These are phyloP conservation scores for Annulohypoxylon moriforme DNA, from an alignment of 495 filamentous ascomycete species.

Conservation along the genomic window DNA sequence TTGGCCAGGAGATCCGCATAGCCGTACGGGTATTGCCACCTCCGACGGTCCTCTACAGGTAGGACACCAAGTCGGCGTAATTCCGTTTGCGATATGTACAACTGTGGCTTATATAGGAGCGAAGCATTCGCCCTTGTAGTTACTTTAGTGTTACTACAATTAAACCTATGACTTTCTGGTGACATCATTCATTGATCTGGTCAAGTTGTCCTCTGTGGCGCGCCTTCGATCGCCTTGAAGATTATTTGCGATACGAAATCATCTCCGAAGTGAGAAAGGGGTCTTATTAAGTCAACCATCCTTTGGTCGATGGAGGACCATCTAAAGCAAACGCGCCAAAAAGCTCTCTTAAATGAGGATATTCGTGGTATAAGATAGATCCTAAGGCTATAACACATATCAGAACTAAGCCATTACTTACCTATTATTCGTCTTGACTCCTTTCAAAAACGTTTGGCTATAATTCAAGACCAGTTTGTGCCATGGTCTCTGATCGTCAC, in stretches of 20 bases:
- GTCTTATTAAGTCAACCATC: not conserved
- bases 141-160: no score
- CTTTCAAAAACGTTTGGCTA: no score
- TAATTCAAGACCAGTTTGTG: no score
- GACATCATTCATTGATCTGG: not conserved
- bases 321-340: no score
- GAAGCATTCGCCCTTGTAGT: not conserved
- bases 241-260: not conserved
- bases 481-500: no score
- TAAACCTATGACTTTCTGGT: not conserved
- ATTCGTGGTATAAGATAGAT: no score
- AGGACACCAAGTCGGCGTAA: not conserved
- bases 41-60: not conserved
- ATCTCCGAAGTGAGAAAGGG: not conserved
- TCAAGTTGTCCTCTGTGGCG: not conserved
- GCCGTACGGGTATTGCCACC: not conserved
- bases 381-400: no score
- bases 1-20: not conserved
- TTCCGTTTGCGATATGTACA: conserved; percentile 13
- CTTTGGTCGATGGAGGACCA: no score
- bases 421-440: no score
- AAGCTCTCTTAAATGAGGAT: no score
- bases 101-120: conserved; percentile 27
- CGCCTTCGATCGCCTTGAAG: not conserved
- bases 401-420: no score